Base-by-base conservation (phyloP, 441 rosid species). In the Flueggea neowawraea region DNA sequence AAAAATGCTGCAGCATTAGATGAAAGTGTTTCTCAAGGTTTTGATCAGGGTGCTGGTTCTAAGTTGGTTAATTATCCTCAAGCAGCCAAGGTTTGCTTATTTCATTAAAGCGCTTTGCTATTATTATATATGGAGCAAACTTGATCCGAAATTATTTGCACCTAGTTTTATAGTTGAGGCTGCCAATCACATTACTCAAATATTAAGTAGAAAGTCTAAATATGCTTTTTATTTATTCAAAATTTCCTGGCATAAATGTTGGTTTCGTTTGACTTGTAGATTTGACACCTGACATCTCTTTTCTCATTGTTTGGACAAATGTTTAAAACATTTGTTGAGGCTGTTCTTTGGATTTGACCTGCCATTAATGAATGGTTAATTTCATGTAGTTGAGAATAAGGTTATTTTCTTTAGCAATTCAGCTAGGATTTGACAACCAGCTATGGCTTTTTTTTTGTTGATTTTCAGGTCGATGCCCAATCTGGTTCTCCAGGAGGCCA, bases 391-490 rank as follows among this genome's bases (percentile, higher is more conserved):
- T 45, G 60, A 13, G 22, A 45, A 22, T 32, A 47, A 14, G 22
- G 14, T 16, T 32, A 10, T 6, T 22, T 16, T 28, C 28, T 57
- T 6, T 36, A 31, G 32, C 41, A 15, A n/a, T 22, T 22, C 28
- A 22, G 28, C 28, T 22, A 22, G 28, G 1, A 22, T 22, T 22
- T 22, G 28, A 22, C 28, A 22, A 22, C 28, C 2, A 22, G 28
- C 28, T 22, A 22, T 22, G 28, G 28, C 16, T 45, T 39, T 36
- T 53, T 53, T 31, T 58, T 17, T 16, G 62, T 63, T 63, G 55
- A 31, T 61, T 68, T 57, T 62, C 76, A 81, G 89, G 86, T 60
- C 22, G 76, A n/a, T n/a, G n/a, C n/a, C n/a, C n/a, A n/a, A n/a
- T n/a, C n/a, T n/a, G n/a, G n/a, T n/a, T n/a, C n/a, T n/a, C n/a